phyloP scores from a whole-genome alignment of 306 rosid species.

The Quercus rubra region DNA sequence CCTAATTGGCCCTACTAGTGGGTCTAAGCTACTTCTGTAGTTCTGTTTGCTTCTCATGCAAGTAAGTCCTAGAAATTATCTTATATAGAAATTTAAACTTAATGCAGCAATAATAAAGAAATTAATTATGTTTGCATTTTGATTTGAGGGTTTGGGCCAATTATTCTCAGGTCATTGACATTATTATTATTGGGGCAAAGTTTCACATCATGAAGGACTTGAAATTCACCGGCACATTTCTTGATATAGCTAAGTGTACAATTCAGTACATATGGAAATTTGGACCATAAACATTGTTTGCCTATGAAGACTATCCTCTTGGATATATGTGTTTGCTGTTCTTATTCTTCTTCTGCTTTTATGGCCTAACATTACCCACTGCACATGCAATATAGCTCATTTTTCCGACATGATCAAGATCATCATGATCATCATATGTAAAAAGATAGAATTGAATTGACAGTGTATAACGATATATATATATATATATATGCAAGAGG shows the following conservation, averaged over 20 bases:
- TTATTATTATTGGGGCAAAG: no score
- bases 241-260: not conserved
- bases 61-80: constrained; percentile 16
- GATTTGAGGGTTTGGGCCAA: no score
- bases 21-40: constrained; percentile 12
- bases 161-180: no score
- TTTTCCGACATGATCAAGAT: constrained; percentile 47
- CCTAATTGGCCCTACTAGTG: constrained; percentile 23
- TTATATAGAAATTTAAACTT: no score
- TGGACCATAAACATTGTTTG: not conserved
- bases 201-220: no score
- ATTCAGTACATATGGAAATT: not conserved
- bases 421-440: constrained; percentile 49
- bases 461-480: constrained; percentile 20
- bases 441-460: constrained; percentile 47
- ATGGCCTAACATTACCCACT: constrained; percentile 30
- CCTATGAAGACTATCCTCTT: no score
- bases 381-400: constrained; percentile 19
- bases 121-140: no score
- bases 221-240: no score
- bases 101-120: no score
- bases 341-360: constrained; percentile 10
- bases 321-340: not conserved
- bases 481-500: constrained; percentile 15
- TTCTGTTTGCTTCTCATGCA: constrained; percentile 31